phyloP scores from a whole-genome alignment of 331 rosid species.

The Quercus phellos region DNA sequence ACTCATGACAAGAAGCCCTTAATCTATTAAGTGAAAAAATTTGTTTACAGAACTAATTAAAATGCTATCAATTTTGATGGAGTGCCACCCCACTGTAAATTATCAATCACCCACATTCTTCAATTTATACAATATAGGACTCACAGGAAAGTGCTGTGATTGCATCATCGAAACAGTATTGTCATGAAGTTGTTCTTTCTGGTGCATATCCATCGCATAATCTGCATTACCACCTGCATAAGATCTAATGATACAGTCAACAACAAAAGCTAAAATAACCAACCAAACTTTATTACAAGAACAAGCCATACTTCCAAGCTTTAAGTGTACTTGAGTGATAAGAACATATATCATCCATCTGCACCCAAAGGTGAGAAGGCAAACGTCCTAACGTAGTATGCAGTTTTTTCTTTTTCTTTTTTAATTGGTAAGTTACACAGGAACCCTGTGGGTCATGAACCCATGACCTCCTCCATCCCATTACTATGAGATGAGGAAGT shows the following conservation, averaged over 20 bases:
- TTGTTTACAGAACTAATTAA: too few relatives aligned
- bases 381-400: too few relatives aligned
- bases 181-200: constrained; percentile 93
- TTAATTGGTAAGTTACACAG: too few relatives aligned
- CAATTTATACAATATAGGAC: constrained; percentile 27
- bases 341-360: neutral
- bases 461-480: too few relatives aligned
- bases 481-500: too few relatives aligned
- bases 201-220: constrained; percentile 87
- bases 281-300: neutral
- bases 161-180: constrained; percentile 85
- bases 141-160: constrained; percentile 86
- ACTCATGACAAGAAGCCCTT: too few relatives aligned
- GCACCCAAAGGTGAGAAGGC: neutral
- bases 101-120: neutral
- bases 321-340: neutral
- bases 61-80: too few relatives aligned
- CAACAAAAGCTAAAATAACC: constrained; percentile 13
- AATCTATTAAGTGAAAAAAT: too few relatives aligned
- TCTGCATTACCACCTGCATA: constrained; percentile 78
- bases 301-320: neutral
- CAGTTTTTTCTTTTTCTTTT: too few relatives aligned
- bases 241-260: constrained; percentile 35
- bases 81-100: too few relatives aligned
- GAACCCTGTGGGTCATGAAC: too few relatives aligned